Evolutionary conservation across 2,329 filamentous ascomycete species (phyloP), one percentile per base, ranked within the genome.

Genomic region (Epichloe sp.): DNA sequence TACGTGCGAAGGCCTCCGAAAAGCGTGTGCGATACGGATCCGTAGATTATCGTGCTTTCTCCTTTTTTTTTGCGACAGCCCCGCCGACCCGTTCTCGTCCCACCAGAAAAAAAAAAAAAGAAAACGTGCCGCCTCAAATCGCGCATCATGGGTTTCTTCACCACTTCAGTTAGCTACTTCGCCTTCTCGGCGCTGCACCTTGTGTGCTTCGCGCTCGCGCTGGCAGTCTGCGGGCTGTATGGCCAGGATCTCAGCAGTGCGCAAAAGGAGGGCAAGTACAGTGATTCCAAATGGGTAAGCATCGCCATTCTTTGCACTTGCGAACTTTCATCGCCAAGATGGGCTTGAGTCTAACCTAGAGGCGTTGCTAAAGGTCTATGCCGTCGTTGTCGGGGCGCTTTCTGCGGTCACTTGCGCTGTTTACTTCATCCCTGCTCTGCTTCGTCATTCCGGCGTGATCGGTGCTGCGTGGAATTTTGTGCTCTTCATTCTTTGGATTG

Each of bases 141-240:
- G 17, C 36, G n/a, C 57, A 65, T 55, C 19, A 77, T 77, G 74
- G 71, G 71, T 46, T 50, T 75, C 53, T 61, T 72, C 47, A 71
- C 68, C 53, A 64, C 74, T 49, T 61, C 70, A 19, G 50, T 66
- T 60, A 69, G 71, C 64, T 79, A 78, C 56, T 58, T 82, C 58
- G 61, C 73, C 57, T 84, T 85, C 62, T 69, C 75, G 23, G 57
- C 76, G 56, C 68, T 89, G n/a, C 85, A 90, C 63, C 74, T 90
- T 65, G 68, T 83, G 54, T 86, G 91, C 62, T 83, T 95, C 61
- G 76, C 86, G 52, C 75, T 94, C 56, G 87, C 82, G 14, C 68
- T 95, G 52, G 78, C 85, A 1, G 85, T 93, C 50, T 82, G 84
- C 56, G 89, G 85, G 1, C 78, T 95, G 19, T 95, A 93, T 57